Base-by-base conservation (phyloP, 1,284 basidiomycete species). In the Microbotryum scabiosae region DNA sequence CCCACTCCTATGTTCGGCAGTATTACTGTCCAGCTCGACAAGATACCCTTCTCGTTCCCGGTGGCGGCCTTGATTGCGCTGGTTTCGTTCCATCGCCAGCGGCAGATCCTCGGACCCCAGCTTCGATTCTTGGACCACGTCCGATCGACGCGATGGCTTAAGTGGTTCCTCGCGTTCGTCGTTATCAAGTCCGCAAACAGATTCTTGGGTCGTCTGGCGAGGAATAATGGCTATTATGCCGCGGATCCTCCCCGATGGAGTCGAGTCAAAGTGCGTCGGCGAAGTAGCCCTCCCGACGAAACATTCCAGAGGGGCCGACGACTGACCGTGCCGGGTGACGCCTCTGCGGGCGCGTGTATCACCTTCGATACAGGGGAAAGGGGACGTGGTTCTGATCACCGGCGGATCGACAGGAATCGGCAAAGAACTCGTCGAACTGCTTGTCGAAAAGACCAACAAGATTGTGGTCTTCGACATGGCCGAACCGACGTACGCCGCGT, bases 331-430 rank as follows among this genome's bases (percentile, higher is more conserved):
- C 14, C 36, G 12, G 12, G 12, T 18, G 16, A 18, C n/a, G n/a
- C n/a, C 0, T 16, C 36, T 41, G 36, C 10, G 16, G 36, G 36
- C 5, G 36, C 36, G 5, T 41, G 1, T 5, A 4, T 41, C 16
- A 12, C 36, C 36, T 44, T 32, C 32, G 4, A 30, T 53, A n/a
- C 48, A 51, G 41, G 60, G 57, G 1, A 49, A 60, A 25, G 61
- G 64, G 20, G 67, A 69, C 46, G 57, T 66, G 21, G 60, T 69
- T n/a, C 44, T 69, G 36, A 65, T 69, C 45, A 69, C 67, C 9
- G 67, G 67, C 14, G 67, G 67, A 1, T 57, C 64, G 44, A 63
- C 66, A 2, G 67, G 67, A n/a, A 69, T 69, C 12, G 67, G 67
- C 12, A 68, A 68, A 41, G 63, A 61, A 51, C 45, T 69, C 20